A percentile compares a stretch with the other conserved stretches of the same genome.
phyloP scores from a whole-genome alignment of 2,329 filamentous ascomycete species.

The Aurifilum marmelostoma region DNA sequence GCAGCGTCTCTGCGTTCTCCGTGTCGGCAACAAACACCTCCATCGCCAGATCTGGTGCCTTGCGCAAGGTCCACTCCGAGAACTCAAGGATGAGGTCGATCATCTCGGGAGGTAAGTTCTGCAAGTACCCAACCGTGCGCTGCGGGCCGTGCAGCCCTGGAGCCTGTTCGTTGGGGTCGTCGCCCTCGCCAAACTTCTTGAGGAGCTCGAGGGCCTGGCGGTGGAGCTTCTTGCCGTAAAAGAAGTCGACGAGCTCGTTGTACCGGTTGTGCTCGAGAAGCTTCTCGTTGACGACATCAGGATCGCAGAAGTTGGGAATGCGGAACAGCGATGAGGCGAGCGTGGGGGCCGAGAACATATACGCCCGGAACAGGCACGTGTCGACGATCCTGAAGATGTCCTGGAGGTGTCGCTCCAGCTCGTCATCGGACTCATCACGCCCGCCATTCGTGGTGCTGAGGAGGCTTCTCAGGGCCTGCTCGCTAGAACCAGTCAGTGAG shows the following conservation, averaged over 20 bases:
- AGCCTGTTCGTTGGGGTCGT: conserved; percentile 53
- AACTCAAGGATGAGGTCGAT: conserved; percentile 92
- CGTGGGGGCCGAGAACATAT: conserved; percentile 88
- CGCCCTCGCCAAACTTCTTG: conserved; percentile 73
- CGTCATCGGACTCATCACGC: conserved; percentile 53
- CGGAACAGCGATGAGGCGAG: conserved; percentile 90
- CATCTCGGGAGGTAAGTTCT: conserved; percentile 82
- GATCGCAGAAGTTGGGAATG: conserved; percentile 96
- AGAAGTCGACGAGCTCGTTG: conserved; percentile 94
- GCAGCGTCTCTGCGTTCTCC: conserved; percentile 89
- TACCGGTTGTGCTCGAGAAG: conserved; percentile 87
- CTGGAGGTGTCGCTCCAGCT: conserved; percentile 72
- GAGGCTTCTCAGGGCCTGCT: conserved; percentile 53
- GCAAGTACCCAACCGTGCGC: conserved; percentile 86
- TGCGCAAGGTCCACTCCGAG: conserved; percentile 81
- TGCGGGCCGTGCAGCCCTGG: conserved; percentile 75
- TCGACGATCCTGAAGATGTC: conserved; percentile 85
- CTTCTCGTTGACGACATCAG: conserved; percentile 91
- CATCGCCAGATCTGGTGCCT: conserved; percentile 77
- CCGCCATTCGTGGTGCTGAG: conserved; percentile 53
- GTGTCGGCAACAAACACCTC: conserved; percentile 92
- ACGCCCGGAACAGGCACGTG: conserved; percentile 89
- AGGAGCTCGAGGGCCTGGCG: conserved; percentile 82
- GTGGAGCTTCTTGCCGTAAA: conserved; percentile 93
- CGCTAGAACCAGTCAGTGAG: conserved; percentile 46